Conservation (phyloP, 305 asterid species). For the Lippia alba region DNA sequence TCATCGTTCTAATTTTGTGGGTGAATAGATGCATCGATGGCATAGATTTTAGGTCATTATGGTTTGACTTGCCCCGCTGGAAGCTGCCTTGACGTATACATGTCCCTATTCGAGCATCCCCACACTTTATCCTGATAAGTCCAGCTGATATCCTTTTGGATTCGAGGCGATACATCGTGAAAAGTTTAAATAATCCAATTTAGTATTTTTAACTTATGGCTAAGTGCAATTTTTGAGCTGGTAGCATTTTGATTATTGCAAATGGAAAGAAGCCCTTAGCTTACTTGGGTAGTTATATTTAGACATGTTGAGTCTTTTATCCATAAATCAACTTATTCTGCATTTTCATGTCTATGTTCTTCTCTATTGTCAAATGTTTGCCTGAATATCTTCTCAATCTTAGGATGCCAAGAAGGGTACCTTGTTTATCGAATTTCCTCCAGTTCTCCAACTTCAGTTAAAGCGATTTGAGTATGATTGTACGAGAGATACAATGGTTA, state of each 20-base stretch:
- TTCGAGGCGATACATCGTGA: neutral
- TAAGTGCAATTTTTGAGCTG: constrained; percentile 8
- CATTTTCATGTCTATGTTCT: no score
- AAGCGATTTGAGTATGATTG: constrained; percentile 96
- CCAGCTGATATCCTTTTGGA: constrained; percentile 11
- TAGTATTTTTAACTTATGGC: neutral
- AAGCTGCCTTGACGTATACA: neutral
- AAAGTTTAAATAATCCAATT: no score
- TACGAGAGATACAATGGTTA: constrained; percentile 89
- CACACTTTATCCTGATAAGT: constrained; percentile 19
- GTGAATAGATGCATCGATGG: neutral
- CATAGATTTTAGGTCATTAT: constrained; percentile 12
- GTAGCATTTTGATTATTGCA: neutral
- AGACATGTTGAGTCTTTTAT: constrained; percentile 12
- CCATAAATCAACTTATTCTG: constrained; percentile 28
- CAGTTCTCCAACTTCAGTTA: constrained; percentile 96
- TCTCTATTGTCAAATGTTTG: no score
- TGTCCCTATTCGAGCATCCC: constrained; percentile 9
- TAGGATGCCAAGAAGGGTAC: constrained; percentile 99
- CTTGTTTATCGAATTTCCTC: constrained; percentile 92
- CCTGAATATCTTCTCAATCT: constrained; percentile 19
- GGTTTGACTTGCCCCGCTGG: constrained; percentile 15
- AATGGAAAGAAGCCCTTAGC: constrained; percentile 18
- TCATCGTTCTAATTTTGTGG: neutral
- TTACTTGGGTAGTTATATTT: constrained; percentile 11